Evolutionary conservation across 345 rosid genomes (phyloP).

Genomic region (Nasturtium officinale): DNA sequence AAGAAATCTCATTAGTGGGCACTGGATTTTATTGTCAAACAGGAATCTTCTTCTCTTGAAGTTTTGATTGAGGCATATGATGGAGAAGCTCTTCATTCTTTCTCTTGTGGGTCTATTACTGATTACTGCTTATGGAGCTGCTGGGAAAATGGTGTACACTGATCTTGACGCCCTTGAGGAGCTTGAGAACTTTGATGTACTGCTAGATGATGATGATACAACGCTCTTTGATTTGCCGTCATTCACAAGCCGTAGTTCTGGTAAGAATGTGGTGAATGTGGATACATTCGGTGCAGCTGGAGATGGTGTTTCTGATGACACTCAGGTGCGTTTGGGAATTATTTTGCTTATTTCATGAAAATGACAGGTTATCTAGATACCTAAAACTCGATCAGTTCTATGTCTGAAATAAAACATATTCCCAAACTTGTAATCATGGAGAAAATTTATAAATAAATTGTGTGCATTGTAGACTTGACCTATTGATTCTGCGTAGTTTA

Average conservation of each 20-base stretch:
- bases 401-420: neutral
- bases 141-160: constrained; percentile 50
- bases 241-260: constrained; percentile 60
- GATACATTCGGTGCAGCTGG: constrained; percentile 94
- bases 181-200: constrained; percentile 58
- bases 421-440: constrained; percentile 4
- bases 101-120: constrained; percentile 59
- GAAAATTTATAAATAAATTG: neutral
- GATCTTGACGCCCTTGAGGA: constrained; percentile 52
- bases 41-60: constrained; percentile 21
- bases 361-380: constrained; percentile 5
- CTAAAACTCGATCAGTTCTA: neutral
- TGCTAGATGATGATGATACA: constrained; percentile 47
- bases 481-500: neutral
- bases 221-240: constrained; percentile 48
- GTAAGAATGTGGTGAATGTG: constrained; percentile 81
- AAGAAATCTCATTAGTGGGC: constrained; percentile 36
- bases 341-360: constrained; percentile 6
- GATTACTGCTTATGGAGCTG: constrained; percentile 55
- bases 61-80: constrained; percentile 44
- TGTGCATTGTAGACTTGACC: neutral
- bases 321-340: constrained; percentile 59
- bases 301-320: constrained; percentile 94
- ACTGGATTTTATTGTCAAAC: constrained; percentile 27
- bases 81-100: constrained; percentile 61